Percentiles rank a stretch among this genome's conserved stretches.
Conservation (phyloP, 306 rosid species). For the Abrus pulchellus region DNA sequence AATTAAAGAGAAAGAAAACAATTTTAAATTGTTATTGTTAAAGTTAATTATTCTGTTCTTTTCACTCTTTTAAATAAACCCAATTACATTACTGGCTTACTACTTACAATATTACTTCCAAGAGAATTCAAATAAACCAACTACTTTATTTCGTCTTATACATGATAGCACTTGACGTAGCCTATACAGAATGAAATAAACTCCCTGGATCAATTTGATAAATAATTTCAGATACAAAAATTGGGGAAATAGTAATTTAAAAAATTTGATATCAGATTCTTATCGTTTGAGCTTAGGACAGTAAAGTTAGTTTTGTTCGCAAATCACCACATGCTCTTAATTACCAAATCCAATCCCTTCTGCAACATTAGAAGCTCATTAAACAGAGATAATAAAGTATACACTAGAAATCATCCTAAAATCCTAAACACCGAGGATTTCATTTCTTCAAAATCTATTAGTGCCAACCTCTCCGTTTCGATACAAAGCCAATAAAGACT, state of each 20-base stretch:
- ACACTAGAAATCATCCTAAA: background rate
- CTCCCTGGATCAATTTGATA: background rate
- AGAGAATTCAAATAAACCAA: background rate
- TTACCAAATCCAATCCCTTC: background rate
- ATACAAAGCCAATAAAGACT: conserved; percentile 9
- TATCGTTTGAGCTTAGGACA: background rate
- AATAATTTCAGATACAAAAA: background rate
- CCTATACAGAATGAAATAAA: background rate
- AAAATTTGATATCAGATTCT: background rate
- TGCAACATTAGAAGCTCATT: conserved; percentile 7
- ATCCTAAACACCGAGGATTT: background rate
- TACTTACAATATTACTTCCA: background rate
- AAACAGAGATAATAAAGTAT: background rate
- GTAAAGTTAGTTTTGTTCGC: background rate
- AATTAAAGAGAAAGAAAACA: too few species aligned
- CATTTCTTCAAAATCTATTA: background rate
- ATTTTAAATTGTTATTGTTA: too few species aligned
- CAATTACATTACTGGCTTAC: background rate
- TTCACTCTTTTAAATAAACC: too few species aligned
- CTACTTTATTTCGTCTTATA: background rate
- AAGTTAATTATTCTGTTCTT: too few species aligned
- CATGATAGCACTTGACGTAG: background rate
- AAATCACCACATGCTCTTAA: background rate
- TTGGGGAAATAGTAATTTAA: background rate
- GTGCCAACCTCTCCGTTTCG: background rate